Evolutionary conservation across 2,329 filamentous ascomycete genomes (phyloP).

Genomic region (Sclerotinia minor): DNA sequence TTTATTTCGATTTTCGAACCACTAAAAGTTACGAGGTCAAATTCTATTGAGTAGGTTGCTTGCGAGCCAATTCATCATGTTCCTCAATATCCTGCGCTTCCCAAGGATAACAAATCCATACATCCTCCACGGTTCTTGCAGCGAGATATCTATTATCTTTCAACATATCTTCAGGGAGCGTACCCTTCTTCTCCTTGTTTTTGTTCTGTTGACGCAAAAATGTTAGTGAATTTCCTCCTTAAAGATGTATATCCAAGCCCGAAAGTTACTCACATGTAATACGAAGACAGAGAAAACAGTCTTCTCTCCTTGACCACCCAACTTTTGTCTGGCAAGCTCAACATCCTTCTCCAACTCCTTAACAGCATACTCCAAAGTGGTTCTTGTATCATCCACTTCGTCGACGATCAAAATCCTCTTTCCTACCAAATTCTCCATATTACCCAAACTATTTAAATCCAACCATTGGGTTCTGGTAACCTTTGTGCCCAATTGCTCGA

Average conservation of each 20-base stretch:
- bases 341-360: slow-evolving; percentile 95
- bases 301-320: slow-evolving; percentile 70
- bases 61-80: slow-evolving; percentile 70
- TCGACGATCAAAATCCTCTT: slow-evolving; percentile 92
- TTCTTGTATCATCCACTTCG: slow-evolving; percentile 93
- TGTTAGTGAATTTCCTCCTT: not conserved
- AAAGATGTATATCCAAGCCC: not conserved
- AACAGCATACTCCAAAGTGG: slow-evolving; percentile 91
- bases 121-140: slow-evolving; percentile 83
- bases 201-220: slow-evolving; percentile 67
- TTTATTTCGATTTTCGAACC: not conserved
- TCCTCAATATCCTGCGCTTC: slow-evolving; percentile 92
- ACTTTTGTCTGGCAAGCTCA: slow-evolving; percentile 70
- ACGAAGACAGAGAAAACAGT: slow-evolving; percentile 95
- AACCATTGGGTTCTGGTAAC: slow-evolving; percentile 99
- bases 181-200: slow-evolving; percentile 93
- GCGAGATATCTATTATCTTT: slow-evolving; percentile 74
- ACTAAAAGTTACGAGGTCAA: not conserved
- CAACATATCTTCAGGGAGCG: slow-evolving; percentile 76
- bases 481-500: slow-evolving; percentile 81
- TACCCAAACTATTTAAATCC: slow-evolving; percentile 76
- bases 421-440: slow-evolving; percentile 86
- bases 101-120: slow-evolving; percentile 99
- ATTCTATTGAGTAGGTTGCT: slow-evolving; percentile 32
- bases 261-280: slow-evolving; percentile 64